Percentiles rank a stretch among this genome's conserved stretches.
Conservation (phyloP, 805 yeast genomes). For the Clavispora asparagi region DNA sequence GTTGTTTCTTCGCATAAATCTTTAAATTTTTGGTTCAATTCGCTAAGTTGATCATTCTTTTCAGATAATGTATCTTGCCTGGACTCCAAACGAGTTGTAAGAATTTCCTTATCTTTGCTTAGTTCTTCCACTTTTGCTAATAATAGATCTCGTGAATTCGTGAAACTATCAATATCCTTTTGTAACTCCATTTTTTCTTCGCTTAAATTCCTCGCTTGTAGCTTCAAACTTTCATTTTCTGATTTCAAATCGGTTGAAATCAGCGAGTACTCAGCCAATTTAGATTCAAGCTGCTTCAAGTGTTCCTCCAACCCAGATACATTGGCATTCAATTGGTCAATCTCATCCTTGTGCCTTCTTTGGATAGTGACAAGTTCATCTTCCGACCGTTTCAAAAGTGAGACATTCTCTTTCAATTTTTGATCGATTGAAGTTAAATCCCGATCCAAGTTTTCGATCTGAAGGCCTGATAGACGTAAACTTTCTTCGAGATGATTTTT, state of each 20-base stretch:
- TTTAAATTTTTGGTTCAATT: slow-evolving; percentile 13
- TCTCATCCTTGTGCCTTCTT: background rate
- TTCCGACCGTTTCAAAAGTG: background rate
- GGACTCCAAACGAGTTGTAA: background rate
- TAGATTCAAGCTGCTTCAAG: background rate
- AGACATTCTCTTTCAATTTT: background rate
- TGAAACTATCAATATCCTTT: background rate
- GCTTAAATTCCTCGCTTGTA: background rate
- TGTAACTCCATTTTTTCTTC: slow-evolving; percentile 1
- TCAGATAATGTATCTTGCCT: slow-evolving; percentile 5
- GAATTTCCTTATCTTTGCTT: background rate
- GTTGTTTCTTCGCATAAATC: slow-evolving; percentile 12
- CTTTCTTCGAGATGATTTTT: background rate
- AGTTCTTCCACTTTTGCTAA: background rate
- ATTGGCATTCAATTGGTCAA: background rate
- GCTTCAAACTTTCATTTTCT: background rate
- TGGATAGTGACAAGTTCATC: background rate
- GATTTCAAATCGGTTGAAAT: background rate
- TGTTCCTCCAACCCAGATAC: background rate
- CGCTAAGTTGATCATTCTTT: slow-evolving; percentile 17
- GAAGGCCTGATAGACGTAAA: background rate
- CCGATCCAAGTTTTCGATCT: background rate
- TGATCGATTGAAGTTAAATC: background rate
- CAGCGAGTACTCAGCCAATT: background rate
- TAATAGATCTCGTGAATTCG: background rate